Evolutionary conservation across 2,329 filamentous ascomycete genomes (phyloP), one percentile per base, ranked within the genome.

Genomic region (Botryosphaeria agaves): DNA sequence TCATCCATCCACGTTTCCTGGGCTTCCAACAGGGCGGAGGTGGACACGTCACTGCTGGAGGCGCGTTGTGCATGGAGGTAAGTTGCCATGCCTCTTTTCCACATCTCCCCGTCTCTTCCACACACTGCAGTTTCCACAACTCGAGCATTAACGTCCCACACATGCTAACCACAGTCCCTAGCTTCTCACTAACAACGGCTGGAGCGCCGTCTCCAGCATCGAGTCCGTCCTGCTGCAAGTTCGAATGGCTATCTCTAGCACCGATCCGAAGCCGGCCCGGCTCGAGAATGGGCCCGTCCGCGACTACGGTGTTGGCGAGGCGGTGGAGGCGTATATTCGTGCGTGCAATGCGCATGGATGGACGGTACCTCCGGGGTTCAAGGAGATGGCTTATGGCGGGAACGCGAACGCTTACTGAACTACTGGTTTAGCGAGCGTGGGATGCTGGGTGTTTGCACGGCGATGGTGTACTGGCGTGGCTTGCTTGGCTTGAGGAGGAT

Each of bases 161-260:
- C n/a, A n/a, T n/a, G n/a, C n/a, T n/a, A n/a, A n/a, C n/a, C n/a
- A n/a, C n/a, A n/a, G n/a, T n/a, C n/a, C 16, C 5, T 32, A 89
- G 51, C 62, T 89, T 4, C 62, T 93, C 37, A 92, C 84, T 1
- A 83, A 76, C 49, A 69, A 71, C 5, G 85, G 84, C 16, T 94
- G 85, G 85, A 72, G 65, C 14, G 72, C 78, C 0, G 73, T 68
- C 1, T 70, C 65, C 30, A 72, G 69, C 12, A 73, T 93, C 39
- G 84, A 93, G 47, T 76, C 72, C 30, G 73, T 93, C 3, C 56
- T 94, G 9, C 49, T 92, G 16, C 80, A 91, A 49, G 74, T 94
- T 15, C 74, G 79, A 14, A 56, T 91, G 55, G 81, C 81, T 0
- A 68, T 93, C 9, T 71, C 63, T 32, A 76, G 66, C 29, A 56